Conservation (phyloP, 2,329 filamentous ascomycete genomes). For the Paecilomyces sp. region DNA sequence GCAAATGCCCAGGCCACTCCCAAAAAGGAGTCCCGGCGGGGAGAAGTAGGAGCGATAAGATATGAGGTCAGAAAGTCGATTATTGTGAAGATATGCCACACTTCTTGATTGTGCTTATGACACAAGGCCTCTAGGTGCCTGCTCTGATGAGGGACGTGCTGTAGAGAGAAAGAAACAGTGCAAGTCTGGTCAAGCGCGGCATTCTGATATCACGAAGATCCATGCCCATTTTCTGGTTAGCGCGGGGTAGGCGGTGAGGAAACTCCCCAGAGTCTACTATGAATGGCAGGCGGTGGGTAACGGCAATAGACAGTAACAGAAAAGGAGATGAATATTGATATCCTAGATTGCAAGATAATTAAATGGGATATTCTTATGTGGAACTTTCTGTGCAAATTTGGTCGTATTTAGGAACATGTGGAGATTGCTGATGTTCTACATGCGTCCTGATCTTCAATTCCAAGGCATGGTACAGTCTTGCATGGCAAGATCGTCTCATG, state of each 20-base stretch:
- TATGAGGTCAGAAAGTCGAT: background rate
- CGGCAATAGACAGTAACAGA: background rate
- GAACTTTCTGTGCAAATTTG: background rate
- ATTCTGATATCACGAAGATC: conserved; percentile 9
- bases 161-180: background rate
- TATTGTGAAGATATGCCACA: background rate
- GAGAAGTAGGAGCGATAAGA: background rate
- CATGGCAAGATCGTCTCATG: no score
- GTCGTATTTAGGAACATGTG: background rate
- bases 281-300: background rate
- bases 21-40: background rate
- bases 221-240: conserved; percentile 12
- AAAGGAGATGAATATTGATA: background rate
- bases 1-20: background rate
- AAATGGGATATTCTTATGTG: background rate
- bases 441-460: background rate
- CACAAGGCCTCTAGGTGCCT: background rate
- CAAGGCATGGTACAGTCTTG: no score
- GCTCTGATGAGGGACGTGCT: background rate
- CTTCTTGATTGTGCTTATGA: background rate
- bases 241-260: conserved; percentile 20
- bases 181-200: background rate
- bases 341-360: background rate
- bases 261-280: background rate
- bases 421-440: background rate